These are phyloP conservation scores for Pouteria campechiana DNA, from an alignment of 179 eudicot species.

Conservation along the genomic window DNA sequence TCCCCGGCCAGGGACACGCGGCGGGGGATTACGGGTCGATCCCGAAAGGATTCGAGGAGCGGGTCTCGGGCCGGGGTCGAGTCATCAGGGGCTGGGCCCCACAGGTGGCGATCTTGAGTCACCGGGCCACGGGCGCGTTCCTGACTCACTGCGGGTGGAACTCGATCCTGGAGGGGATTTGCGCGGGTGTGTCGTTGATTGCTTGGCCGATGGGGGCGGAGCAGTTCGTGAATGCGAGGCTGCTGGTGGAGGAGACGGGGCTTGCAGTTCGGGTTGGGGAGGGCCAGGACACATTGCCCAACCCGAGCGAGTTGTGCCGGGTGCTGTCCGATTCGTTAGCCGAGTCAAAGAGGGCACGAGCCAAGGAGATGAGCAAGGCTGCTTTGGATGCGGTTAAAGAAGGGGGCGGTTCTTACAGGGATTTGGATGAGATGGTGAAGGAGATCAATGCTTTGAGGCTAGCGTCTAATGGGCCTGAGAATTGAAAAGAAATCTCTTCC, in stretches of 20 bases:
- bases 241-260: not conserved
- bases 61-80: not conserved
- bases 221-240: not conserved
- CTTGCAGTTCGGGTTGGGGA: not conserved
- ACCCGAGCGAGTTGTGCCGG: not conserved
- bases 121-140: not conserved
- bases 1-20: not conserved
- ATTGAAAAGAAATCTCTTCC: no score
- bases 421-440: not conserved
- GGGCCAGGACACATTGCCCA: not conserved
- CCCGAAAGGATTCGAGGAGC: not conserved
- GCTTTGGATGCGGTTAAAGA: not conserved
- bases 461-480: no score
- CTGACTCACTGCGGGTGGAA: constrained; percentile 1
- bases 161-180: not conserved
- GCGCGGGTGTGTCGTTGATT: not conserved
- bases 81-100: not conserved
- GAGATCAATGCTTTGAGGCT: not conserved
- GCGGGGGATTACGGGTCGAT: not conserved
- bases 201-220: not conserved
- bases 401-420: not conserved
- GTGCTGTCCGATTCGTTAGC: not conserved
- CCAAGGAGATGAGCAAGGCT: not conserved
- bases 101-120: not conserved
- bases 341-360: not conserved